Evolutionary conservation across 495 filamentous ascomycete genomes (phyloP), one percentile per base, ranked within the genome.

Genomic region (Xylaria curta): DNA sequence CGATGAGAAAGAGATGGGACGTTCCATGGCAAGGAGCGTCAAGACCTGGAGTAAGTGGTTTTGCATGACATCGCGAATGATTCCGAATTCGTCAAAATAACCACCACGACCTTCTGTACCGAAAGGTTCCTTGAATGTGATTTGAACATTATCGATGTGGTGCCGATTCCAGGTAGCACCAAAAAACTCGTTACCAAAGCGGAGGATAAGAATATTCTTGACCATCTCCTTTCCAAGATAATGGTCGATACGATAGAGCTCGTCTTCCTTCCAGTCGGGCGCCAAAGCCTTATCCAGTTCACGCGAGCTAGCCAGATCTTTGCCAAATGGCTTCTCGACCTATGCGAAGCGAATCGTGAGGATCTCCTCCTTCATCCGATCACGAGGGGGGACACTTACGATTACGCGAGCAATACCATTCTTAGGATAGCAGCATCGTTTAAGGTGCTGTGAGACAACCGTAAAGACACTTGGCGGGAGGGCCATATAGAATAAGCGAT

Each of bases 211-310:
- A 77, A 99, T 97, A 82, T 99, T 99, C 89, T 99, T 99, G 68
- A 99, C 97, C 97, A 99, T 99, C 86, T 99, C 97, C 89, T 99
- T 99, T 75, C 97, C 97, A 51, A 99, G 89, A 81, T 99, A 99
- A 85, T 99, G 97, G 81, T 99, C 97, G 78, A 99, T 99, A 78
- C 97, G 95, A 90, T 97, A 99, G 75, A 98, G 93, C 86, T 99
- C 97, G 60, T 99, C 97, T 82, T 99, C 97, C 79, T 92, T 97
- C 97, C 97, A 99, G 85, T 98, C 94, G 42, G 97, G 97, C 76
- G 95, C 94, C 63, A 99, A 87, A 4, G 97, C 95, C 81, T 94
- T 97, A 77, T 98, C 94, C 56, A 99, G 89, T 78, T 97, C 94
- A 64, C 97, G 91, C 54, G 97, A 98, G 87, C 94, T 97, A 56